A percentile compares a stretch with the other conserved stretches of the same genome.
phyloP scores from a whole-genome alignment of 352 stramenopile species.

The Globisporangium recalcitrans region DNA sequence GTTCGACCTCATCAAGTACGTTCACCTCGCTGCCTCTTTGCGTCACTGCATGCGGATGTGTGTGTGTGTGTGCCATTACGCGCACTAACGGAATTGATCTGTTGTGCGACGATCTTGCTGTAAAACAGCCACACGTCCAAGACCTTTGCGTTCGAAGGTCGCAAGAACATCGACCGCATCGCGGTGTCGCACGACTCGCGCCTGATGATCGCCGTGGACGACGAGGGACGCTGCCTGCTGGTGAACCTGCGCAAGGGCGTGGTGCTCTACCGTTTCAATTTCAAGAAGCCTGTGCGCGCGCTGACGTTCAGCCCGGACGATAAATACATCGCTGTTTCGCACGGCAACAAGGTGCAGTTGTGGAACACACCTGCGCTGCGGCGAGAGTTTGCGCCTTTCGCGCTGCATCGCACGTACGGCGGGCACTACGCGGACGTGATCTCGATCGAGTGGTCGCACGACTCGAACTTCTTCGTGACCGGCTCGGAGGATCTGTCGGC shows the following conservation, averaged over 20 bases:
- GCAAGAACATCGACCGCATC: conserved; percentile 87
- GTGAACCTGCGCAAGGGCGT: conserved; percentile 87
- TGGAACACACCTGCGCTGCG: conserved; percentile 83
- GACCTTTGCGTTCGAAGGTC: conserved; percentile 89
- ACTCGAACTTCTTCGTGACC: conserved; percentile 89
- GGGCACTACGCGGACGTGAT: conserved; percentile 88
- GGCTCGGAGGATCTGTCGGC: conserved; percentile 85
- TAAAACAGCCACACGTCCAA: conserved; percentile 71
- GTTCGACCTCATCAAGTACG: conserved; percentile 92
- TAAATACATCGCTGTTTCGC: conserved; percentile 81
- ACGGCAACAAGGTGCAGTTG: conserved; percentile 90
- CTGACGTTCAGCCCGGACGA: conserved; percentile 89
- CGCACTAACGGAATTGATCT: neutral
- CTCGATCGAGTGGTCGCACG: conserved; percentile 82
- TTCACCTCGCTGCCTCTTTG: neutral
- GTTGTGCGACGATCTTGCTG: conserved; percentile 1
- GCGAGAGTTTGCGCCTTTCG: conserved; percentile 90
- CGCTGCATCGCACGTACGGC: conserved; percentile 83
- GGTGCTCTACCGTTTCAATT: conserved; percentile 93
- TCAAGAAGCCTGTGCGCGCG: conserved; percentile 87
- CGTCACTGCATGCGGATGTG: no score
- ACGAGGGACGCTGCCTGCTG: conserved; percentile 87
- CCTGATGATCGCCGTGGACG: conserved; percentile 86
- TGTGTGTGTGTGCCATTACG: neutral
- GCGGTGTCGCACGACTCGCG: conserved; percentile 87